These are phyloP conservation scores for Pisolithus thermaeus DNA, from an alignment of 1,284 basidiomycete species.

Conservation along the genomic window DNA sequence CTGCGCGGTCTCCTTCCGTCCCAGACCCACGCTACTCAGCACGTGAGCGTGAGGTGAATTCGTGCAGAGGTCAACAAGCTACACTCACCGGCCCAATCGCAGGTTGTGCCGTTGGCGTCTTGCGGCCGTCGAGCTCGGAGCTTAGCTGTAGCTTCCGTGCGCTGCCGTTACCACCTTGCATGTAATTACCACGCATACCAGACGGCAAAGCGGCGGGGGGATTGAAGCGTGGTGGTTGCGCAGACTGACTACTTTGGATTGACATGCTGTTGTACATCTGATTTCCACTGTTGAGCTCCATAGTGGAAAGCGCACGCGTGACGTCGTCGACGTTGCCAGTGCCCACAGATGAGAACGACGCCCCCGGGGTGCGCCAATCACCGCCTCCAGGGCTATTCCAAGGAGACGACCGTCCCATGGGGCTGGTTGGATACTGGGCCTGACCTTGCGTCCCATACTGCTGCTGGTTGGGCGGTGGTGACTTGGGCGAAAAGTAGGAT, in stretches of 20 bases:
- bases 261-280: slow-evolving; percentile 29
- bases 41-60: slow-evolving; percentile 32
- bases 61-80: slow-evolving; percentile 20
- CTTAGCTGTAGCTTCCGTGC: slow-evolving; percentile 45
- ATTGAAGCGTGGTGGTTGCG: slow-evolving; percentile 64
- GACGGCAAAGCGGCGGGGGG: slow-evolving; percentile 41
- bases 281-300: slow-evolving; percentile 46
- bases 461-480: slow-evolving; percentile 25
- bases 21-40: slow-evolving; percentile 21
- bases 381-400: slow-evolving; percentile 49
- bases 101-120: slow-evolving; percentile 39
- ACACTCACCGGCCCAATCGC: slow-evolving; percentile 38
- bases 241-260: slow-evolving; percentile 43
- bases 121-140: slow-evolving; percentile 60
- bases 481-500: slow-evolving; percentile 38
- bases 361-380: slow-evolving; percentile 57
- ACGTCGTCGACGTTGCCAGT: slow-evolving; percentile 61
- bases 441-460: slow-evolving; percentile 25
- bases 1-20: slow-evolving; percentile 37
- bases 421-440: slow-evolving; percentile 50
- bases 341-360: slow-evolving; percentile 22
- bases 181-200: slow-evolving; percentile 30
- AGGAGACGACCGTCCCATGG: slow-evolving; percentile 58
- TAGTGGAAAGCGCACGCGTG: slow-evolving; percentile 59
- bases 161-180: slow-evolving; percentile 30